These are phyloP conservation scores for Zelonia costaricensis DNA, from an alignment of 208 protist species.

Conservation along the genomic window DNA sequence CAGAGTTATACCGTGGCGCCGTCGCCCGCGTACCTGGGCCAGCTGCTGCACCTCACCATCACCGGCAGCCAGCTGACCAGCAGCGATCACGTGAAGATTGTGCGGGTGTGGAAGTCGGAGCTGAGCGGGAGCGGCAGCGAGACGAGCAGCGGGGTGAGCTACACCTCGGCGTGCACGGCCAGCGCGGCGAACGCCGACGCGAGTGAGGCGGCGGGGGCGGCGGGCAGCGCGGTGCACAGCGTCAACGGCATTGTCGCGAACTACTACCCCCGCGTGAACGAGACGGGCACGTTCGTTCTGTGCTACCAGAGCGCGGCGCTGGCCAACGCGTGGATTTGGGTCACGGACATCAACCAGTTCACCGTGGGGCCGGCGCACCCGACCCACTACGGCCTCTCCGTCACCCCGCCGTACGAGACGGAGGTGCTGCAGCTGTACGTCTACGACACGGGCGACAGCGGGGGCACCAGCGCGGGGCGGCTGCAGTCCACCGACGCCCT, in stretches of 20 bases:
- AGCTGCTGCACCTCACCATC: conserved; percentile 65
- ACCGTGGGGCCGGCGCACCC: conserved; percentile 67
- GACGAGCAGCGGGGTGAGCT: conserved; percentile 18
- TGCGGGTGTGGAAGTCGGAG: conserved; percentile 30
- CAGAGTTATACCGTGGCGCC: conserved; percentile 77
- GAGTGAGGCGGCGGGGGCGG: conserved; percentile 33
- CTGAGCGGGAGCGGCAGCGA: conserved; percentile 25
- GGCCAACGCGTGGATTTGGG: conserved; percentile 57
- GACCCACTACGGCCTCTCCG: conserved; percentile 44
- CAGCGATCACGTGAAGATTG: conserved; percentile 79
- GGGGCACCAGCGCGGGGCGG: conserved; percentile 7
- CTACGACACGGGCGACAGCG: conserved; percentile 22
- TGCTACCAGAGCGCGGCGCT: conserved; percentile 78
- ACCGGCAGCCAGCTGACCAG: conserved; percentile 63
- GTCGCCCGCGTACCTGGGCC: conserved; percentile 64
- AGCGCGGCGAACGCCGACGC: conserved; percentile 67
- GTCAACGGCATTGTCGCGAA: conserved; percentile 46
- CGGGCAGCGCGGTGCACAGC: conserved; percentile 49
- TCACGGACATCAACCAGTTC: conserved; percentile 59
- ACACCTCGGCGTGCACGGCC: conserved; percentile 47
- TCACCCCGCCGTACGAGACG: conserved; percentile 55
- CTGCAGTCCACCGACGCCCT: conserved; percentile 43
- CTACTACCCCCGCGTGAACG: conserved; percentile 72
- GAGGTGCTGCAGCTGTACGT: conserved; percentile 54
- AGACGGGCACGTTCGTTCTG: conserved; percentile 68